These are phyloP conservation scores for Tricholoma flavovirens DNA, from an alignment of 768 basidiomycete species.

Conservation along the genomic window DNA sequence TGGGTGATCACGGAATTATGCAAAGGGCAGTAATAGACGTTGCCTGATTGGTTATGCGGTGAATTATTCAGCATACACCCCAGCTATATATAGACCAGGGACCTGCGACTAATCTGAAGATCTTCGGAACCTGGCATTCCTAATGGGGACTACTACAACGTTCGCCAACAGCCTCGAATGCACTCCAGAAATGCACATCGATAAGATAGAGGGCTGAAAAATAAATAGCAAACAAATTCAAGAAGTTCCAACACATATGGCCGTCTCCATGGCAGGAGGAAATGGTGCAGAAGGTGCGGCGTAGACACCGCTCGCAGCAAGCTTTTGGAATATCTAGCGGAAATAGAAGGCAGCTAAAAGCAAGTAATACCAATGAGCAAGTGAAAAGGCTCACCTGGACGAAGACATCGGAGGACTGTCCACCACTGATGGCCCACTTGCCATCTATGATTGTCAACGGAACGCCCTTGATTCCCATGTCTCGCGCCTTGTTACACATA, in stretches of 20 bases:
- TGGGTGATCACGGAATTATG: no score
- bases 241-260: constrained; percentile 10
- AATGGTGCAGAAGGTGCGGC: constrained; percentile 30
- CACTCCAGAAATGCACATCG: neutral
- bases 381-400: constrained; percentile 43
- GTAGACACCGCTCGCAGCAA: constrained; percentile 33
- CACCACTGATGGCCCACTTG: constrained; percentile 73
- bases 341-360: neutral
- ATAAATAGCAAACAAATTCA: neutral
- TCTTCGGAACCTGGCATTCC: no score
- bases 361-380: neutral
- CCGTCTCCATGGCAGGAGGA: constrained; percentile 27
- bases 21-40: no score
- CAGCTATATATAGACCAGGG: no score
- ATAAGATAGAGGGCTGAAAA: neutral
- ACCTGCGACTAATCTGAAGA: no score
- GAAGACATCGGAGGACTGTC: constrained; percentile 67
- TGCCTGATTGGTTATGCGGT: neutral
- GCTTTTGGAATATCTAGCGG: constrained; percentile 44
- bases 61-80: neutral
- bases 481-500: constrained; percentile 56
- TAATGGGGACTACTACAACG: neutral
- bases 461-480: constrained; percentile 69
- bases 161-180: neutral
- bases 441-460: constrained; percentile 77